phyloP scores from a whole-genome alignment of 2,329 filamentous ascomycete genomes.

The Ophiostoma pallidulum region DNA sequence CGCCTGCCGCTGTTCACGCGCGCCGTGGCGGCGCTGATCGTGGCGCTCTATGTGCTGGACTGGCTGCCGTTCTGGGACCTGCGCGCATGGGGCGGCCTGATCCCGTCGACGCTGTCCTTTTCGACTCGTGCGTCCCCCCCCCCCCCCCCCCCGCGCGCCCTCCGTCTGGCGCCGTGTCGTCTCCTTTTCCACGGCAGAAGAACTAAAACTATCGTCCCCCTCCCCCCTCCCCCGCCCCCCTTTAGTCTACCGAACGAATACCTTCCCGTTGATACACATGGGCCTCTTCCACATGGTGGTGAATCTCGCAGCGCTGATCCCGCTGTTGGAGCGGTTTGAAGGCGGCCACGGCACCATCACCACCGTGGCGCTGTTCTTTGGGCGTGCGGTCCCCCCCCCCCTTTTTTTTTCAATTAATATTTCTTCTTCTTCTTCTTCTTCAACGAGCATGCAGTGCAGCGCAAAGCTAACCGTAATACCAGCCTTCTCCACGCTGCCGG shows the following conservation, averaged over 20 bases:
- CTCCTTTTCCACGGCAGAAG: too few relatives aligned
- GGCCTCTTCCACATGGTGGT: conserved; percentile 71
- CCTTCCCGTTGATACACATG: conserved; percentile 78
- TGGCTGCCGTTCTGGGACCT: conserved; percentile 64
- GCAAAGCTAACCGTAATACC: background rate
- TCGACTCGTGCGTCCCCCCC: conserved; percentile 53
- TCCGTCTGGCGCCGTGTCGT: background rate
- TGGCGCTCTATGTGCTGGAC: conserved; percentile 59
- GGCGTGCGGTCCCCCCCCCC: conserved; percentile 54
- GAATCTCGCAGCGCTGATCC: conserved; percentile 71
- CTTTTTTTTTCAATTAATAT: conserved; percentile 22
- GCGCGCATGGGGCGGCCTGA: conserved; percentile 66
- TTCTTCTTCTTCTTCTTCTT: background rate
- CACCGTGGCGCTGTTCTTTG: conserved; percentile 78
- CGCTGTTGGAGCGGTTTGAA: conserved; percentile 91
- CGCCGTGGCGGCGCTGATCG: conserved; percentile 54
- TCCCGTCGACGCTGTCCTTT: conserved; percentile 65
- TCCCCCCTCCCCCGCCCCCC: too few relatives aligned
- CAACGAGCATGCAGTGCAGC: background rate
- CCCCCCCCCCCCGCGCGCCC: too few relatives aligned
- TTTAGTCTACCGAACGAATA: conserved; percentile 84
- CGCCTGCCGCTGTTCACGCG: conserved; percentile 86
- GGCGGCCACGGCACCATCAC: conserved; percentile 84
- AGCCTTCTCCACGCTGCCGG: conserved; percentile 76
- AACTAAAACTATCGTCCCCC: too few relatives aligned